phyloP scores from a whole-genome alignment of 176 grass and related monocot genomes.

The Aegilops tauschii region DNA sequence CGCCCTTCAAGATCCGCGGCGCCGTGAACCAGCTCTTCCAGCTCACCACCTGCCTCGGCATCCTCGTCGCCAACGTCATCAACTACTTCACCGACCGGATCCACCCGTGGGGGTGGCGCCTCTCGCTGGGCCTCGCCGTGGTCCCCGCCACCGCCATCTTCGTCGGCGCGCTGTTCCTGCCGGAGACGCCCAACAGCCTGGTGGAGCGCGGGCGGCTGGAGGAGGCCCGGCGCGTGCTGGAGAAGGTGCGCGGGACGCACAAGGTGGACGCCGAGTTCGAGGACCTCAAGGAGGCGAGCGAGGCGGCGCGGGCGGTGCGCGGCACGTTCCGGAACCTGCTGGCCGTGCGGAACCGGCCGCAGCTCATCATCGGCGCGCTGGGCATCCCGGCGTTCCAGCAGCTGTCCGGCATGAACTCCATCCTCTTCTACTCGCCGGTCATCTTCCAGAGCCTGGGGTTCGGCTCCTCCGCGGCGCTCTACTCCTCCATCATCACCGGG shows the following conservation, averaged over 20 bases:
- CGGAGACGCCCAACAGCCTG: conserved; percentile 95
- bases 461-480: conserved; percentile 60
- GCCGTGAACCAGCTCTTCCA: conserved; percentile 98
- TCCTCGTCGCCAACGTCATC: conserved; percentile 78
- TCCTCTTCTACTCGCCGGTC: conserved; percentile 89
- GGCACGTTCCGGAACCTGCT: conserved; percentile 81
- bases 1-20: conserved; percentile 78
- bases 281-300: conserved; percentile 84
- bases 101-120: conserved; percentile 90
- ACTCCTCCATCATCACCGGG: conserved; percentile 78
- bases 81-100: conserved; percentile 89
- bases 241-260: conserved; percentile 78
- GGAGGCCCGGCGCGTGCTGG: conserved; percentile 64
- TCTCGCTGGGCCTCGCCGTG: conserved; percentile 84
- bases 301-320: conserved; percentile 52
- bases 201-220: conserved; percentile 66
- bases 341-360: conserved; percentile 62
- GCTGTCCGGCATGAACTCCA: conserved; percentile 90
- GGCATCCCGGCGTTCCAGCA: conserved; percentile 96
- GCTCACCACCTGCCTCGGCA: conserved; percentile 89
- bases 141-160: conserved; percentile 77
- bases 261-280: conserved; percentile 96
- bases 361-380: conserved; percentile 86
- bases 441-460: conserved; percentile 95
- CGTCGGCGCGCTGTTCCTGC: conserved; percentile 69